Evolutionary conservation across 2,329 filamentous ascomycete genomes (phyloP).

Genomic region (Cladosporium sp.): DNA sequence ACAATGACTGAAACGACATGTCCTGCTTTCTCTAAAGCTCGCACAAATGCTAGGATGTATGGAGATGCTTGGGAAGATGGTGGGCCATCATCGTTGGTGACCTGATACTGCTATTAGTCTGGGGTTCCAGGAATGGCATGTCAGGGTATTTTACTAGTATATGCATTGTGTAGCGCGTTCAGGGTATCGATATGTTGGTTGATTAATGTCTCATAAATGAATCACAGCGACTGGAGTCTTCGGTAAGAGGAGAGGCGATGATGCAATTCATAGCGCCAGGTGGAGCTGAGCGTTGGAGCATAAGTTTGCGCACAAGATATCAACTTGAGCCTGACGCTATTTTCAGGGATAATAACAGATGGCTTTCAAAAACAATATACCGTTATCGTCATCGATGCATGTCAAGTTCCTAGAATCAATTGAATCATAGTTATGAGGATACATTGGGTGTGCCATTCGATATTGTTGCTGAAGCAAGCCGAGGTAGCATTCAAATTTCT

Average conservation of each 20-base stretch:
- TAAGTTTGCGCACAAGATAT: neutral
- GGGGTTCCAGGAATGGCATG: too few relatives aligned
- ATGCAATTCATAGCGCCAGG: neutral
- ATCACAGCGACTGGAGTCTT: neutral
- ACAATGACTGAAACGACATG: constrained; percentile 91
- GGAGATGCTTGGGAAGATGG: constrained; percentile 52
- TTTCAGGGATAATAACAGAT: too few relatives aligned
- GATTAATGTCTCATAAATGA: neutral
- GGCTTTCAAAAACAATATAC: too few relatives aligned
- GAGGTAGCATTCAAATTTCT: neutral
- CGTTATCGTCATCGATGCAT: neutral
- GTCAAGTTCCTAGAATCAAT: neutral
- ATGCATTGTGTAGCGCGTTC: neutral
- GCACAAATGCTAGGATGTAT: constrained; percentile 50
- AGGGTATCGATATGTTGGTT: neutral
- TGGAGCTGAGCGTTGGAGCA: neutral
- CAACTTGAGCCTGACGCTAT: neutral
- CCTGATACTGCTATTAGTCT: constrained; percentile 31
- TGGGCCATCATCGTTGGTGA: constrained; percentile 54
- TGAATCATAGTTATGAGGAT: neutral
- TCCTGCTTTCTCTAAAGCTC: constrained; percentile 59
- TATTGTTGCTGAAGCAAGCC: neutral
- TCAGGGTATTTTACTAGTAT: neutral
- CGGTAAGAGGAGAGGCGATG: neutral
- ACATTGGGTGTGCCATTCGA: neutral